phyloP scores from a whole-genome alignment of 768 basidiomycete genomes.

The Hemileccinum impolitum region DNA sequence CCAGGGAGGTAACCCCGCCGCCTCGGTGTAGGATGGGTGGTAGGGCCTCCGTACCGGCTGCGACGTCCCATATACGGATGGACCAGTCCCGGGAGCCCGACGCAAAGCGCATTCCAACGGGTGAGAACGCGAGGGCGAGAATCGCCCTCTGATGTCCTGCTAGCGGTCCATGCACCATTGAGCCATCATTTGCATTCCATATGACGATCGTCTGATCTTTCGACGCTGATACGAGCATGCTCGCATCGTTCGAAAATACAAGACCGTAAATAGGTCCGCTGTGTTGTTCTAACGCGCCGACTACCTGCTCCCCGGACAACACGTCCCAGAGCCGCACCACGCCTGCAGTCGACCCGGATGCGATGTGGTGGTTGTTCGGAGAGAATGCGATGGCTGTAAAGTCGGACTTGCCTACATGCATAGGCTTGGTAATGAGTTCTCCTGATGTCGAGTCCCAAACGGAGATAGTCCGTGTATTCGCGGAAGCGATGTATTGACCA shows the following conservation, averaged over 20 bases:
- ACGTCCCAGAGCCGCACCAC: constrained; percentile 27
- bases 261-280: constrained; percentile 21
- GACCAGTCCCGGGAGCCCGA: constrained; percentile 31
- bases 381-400: constrained; percentile 28
- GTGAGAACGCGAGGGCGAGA: constrained; percentile 31
- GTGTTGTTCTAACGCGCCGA: constrained; percentile 18
- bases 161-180: constrained; percentile 14
- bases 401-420: constrained; percentile 7
- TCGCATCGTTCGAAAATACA: constrained; percentile 30
- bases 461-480: constrained; percentile 16
- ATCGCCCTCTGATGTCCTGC: constrained; percentile 24
- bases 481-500: constrained; percentile 28
- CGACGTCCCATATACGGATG: constrained; percentile 29
- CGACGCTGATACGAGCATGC: constrained; percentile 24
- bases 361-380: constrained; percentile 23
- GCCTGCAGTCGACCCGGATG: constrained; percentile 22
- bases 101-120: constrained; percentile 21
- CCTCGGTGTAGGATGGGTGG: constrained; percentile 16
- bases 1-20: constrained; percentile 23
- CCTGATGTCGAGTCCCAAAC: constrained; percentile 30
- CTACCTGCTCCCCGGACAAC: constrained; percentile 20
- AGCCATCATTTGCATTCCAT: constrained; percentile 21
- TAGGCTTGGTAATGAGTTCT: constrained; percentile 20
- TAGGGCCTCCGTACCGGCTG: constrained; percentile 13
- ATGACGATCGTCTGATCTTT: constrained; percentile 25